Conservation (phyloP, 768 basidiomycete genomes). For the Russula vinacea region DNA sequence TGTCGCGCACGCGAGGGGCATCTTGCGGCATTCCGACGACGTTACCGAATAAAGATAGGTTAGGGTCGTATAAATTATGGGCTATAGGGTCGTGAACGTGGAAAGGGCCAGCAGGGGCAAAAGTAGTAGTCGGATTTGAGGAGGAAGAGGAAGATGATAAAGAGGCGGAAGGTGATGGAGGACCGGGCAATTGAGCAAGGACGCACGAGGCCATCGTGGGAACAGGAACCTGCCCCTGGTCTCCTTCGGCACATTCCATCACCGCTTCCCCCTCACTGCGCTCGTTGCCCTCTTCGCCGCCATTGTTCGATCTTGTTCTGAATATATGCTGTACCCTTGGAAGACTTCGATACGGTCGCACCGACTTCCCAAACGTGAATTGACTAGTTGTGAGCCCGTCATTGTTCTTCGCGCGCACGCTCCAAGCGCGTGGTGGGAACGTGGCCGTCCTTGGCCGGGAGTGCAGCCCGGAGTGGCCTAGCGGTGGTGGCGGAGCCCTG, state of each 20-base stretch:
- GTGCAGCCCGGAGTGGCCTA: conserved; percentile 40
- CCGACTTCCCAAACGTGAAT: conserved; percentile 33
- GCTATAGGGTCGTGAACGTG: conserved; percentile 12
- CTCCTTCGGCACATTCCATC: conserved; percentile 1
- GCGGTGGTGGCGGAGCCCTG: conserved; percentile 45
- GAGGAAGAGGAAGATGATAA: conserved; percentile 1
- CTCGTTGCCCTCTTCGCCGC: conserved; percentile 8
- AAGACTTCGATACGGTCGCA: conserved; percentile 36
- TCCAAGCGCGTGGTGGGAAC: conserved; percentile 29
- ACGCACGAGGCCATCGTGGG: conserved; percentile 21
- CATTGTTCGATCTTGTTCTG: conserved; percentile 18
- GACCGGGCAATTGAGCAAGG: conserved; percentile 4
- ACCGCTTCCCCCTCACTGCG: background rate
- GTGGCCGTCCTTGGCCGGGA: conserved; percentile 23
- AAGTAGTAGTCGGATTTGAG: conserved; percentile 15
- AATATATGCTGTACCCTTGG: conserved; percentile 34
- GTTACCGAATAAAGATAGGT: conserved; percentile 17
- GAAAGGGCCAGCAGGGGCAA: conserved; percentile 1
- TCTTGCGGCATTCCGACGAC: conserved; percentile 24
- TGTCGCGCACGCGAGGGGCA: conserved; percentile 25
- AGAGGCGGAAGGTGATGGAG: conserved; percentile 7
- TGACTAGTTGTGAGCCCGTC: conserved; percentile 12
- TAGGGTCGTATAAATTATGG: conserved; percentile 27
- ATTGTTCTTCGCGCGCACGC: conserved; percentile 24
- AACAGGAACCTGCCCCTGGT: background rate